Base-by-base conservation (phyloP, 2,329 filamentous ascomycete genomes). In the Zymoseptoria tritici region DNA sequence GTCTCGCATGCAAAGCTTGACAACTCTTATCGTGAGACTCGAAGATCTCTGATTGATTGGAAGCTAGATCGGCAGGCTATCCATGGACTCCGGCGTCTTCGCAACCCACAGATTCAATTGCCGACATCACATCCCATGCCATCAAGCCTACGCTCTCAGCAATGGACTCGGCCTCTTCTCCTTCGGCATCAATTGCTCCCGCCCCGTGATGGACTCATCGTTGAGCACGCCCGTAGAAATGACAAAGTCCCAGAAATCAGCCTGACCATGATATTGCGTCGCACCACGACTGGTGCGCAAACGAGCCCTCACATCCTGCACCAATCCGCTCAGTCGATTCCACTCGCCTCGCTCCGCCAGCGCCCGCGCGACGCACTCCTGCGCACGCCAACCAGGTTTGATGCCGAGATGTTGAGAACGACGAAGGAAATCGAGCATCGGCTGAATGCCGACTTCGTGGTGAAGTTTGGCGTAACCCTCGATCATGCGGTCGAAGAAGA, bases 401-500 rank as follows among this genome's bases (percentile, higher is more conserved):
- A 75, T 75, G 8, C 77, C 75, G 13, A 75, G 69, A 29, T 64
- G 69, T 1, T 70, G 67, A 73, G 78, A 76, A 29, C 68, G 69
- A 52, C 53, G 67, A 29, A 80, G 68, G 52, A 79, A 75, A 5
- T 67, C 67, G 68, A 79, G 74, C 72, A 77, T 76, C 52, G 73
- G 76, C 36, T 71, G 71, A 0, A 79, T 74, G 60, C 86, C 79
- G 52, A 82, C 81, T 9, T 76, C 73, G 49, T 60, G 59, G 54
- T 72, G 70, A 50, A 68, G 59, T 11, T 73, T 65, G 7, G 86
- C 83, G 70, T 87, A 90, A 1, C 86, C 87, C 68, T 85, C 83
- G 63, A 91, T 81, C 62, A 88, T 78, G 57, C 86, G 81, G 72
- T 90, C 87, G 80, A 86, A 91, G 66, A 91, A 84, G 22, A 83